These are phyloP conservation scores for Perkinsus marinus DNA, from an alignment of 169 alveolate genomes.

Conservation along the genomic window DNA sequence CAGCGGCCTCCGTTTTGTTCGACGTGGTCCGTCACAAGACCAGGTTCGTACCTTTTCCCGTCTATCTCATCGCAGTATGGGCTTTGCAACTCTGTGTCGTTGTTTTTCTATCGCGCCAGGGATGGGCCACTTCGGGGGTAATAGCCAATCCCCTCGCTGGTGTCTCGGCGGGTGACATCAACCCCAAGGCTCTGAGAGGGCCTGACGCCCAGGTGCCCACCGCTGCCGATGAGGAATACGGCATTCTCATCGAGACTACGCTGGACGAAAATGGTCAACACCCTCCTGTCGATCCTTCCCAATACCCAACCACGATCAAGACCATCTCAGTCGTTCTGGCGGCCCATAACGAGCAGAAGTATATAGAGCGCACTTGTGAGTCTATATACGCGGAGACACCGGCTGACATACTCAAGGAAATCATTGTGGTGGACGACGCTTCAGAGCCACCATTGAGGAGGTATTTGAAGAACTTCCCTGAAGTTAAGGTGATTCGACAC, in stretches of 20 bases:
- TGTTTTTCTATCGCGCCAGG: neutral
- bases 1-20: neutral
- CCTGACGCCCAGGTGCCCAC: neutral
- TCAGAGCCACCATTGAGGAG: constrained; percentile 26
- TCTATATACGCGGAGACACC: constrained; percentile 32
- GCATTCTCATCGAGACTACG: neutral
- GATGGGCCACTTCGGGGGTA: neutral
- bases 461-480: constrained; percentile 12
- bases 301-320: neutral
- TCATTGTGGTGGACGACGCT: constrained; percentile 42
- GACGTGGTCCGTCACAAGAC: neutral
- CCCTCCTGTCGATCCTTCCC: neutral
- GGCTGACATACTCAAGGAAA: constrained; percentile 21
- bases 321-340: constrained; percentile 32
- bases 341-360: constrained; percentile 40
- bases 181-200: neutral
- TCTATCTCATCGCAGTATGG: neutral
- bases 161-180: neutral
- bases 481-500: constrained; percentile 23
- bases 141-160: neutral
- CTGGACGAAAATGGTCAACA: neutral
- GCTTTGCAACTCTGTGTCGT: neutral
- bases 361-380: constrained; percentile 16
- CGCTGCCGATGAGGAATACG: neutral
- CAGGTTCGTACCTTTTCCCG: neutral